These are phyloP conservation scores for Dillenia turbinata DNA, from an alignment of 164 flowering plant species.

Conservation along the genomic window DNA sequence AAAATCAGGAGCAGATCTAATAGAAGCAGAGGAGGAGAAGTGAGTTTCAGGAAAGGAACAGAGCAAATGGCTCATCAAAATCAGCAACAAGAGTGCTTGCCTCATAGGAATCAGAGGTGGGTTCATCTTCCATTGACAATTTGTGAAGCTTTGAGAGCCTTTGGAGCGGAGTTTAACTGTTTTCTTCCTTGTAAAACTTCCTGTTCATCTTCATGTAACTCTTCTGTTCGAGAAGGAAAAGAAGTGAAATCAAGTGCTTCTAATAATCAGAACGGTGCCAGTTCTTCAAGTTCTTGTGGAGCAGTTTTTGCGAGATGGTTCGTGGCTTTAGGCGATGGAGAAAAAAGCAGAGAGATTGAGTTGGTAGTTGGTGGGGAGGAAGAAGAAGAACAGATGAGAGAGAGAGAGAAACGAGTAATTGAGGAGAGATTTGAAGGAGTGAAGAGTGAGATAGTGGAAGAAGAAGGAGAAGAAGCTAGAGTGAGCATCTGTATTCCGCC, in stretches of 20 bases:
- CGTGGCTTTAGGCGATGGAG: slow-evolving; percentile 44
- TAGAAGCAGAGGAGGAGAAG: slow-evolving; percentile 47
- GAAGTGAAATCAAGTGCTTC: slow-evolving; percentile 7
- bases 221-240: slow-evolving; percentile 20
- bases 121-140: slow-evolving; percentile 81
- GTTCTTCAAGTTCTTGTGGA: slow-evolving; percentile 42
- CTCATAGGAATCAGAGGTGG: slow-evolving; percentile 71
- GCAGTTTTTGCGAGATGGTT: slow-evolving; percentile 66
- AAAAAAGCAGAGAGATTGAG: slow-evolving; percentile 50
- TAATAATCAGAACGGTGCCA: neutral
- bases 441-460: slow-evolving; percentile 39
- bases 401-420: slow-evolving; percentile 1
- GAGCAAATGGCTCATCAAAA: slow-evolving; percentile 23
- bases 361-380: slow-evolving; percentile 40
- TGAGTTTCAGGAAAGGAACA: slow-evolving; percentile 47
- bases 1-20: slow-evolving; percentile 48
- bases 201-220: slow-evolving; percentile 22
- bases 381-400: slow-evolving; percentile 19
- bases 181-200: slow-evolving; percentile 58
- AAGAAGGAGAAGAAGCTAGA: slow-evolving; percentile 33
- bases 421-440: slow-evolving; percentile 24
- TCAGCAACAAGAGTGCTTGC: slow-evolving; percentile 31
- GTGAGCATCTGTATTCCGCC: slow-evolving; percentile 77
- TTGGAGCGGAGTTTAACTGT: slow-evolving; percentile 73
- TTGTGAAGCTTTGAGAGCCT: slow-evolving; percentile 69